Conservation (phyloP, 768 basidiomycete species). For the Amanita muscaria region DNA sequence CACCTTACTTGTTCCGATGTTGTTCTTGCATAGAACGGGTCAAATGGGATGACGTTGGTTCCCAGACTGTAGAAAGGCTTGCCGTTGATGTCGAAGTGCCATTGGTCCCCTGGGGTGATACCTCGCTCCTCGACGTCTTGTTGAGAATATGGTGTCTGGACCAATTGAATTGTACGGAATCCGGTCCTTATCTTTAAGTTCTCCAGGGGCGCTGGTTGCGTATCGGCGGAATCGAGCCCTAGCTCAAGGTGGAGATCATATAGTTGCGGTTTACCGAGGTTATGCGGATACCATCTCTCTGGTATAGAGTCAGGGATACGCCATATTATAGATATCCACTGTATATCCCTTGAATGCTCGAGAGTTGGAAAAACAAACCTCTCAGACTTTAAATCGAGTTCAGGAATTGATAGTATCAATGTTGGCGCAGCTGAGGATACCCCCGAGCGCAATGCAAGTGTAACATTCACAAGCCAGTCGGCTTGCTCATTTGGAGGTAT, state of each 20-base stretch:
- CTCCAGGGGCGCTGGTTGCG: conserved; percentile 15
- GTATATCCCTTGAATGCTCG: conserved; percentile 20
- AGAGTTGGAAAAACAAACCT: conserved; percentile 20
- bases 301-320: conserved; percentile 36
- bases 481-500: conserved; percentile 36
- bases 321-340: conserved; percentile 37
- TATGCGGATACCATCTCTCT: conserved; percentile 46
- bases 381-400: conserved; percentile 32
- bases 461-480: conserved; percentile 49
- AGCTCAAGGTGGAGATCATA: conserved; percentile 43
- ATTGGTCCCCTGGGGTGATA: conserved; percentile 51
- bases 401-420: conserved; percentile 37
- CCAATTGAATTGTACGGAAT: conserved; percentile 50
- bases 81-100: conserved; percentile 54
- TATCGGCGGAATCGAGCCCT: conserved; percentile 14
- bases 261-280: conserved; percentile 45
- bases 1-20: conserved; percentile 42
- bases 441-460: conserved; percentile 39
- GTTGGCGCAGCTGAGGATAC: conserved; percentile 24
- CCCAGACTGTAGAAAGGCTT: conserved; percentile 46
- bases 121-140: conserved; percentile 35
- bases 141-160: conserved; percentile 38
- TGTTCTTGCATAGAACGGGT: conserved; percentile 47
- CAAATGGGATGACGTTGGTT: conserved; percentile 53
- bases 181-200: conserved; percentile 40